Base-by-base conservation (phyloP, 805 yeast genomes). In the Hanseniaspora nectarophila region DNA sequence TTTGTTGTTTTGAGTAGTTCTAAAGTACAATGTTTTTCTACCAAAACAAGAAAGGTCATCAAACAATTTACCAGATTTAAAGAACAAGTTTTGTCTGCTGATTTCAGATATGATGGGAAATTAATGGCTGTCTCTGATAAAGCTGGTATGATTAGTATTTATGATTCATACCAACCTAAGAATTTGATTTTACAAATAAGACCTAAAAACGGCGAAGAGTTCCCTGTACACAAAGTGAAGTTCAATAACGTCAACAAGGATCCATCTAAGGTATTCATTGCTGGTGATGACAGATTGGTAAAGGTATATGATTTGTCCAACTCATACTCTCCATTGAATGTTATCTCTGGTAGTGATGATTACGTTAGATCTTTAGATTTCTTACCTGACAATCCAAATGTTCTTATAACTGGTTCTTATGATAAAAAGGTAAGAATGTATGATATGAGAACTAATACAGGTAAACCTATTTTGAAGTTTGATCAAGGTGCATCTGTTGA, bases 61-160 rank as follows among this genome's bases (percentile, higher is more conserved):
- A 86, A 86, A 68, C 88, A 95, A 0, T 85, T 88, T 58, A 72
- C 82, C 5, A 69, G 97, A 57, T 92, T 92, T 68, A 88, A 85
- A 63, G 97, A 90, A 61, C 81, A 89, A 0, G 98, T 88, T 0
- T 87, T 85, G 63, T 78, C 87, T 31, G 97, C 95, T 43, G 95
- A 88, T 64, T 90, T 81, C 66, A 76, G 97, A 61, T 76, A 76
- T 53, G 98, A 92, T 63, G 98, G 98, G 52, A 85, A 86, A 63
- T 74, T 92, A 43, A 66, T 92, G 28, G 94, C 84, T 20, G 97
- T 97, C 4, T 94, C 95, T 60, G 98, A 92, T 69, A 95, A 95
- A 13, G 79, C 92, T 3, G 98, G 98, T 18, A 65, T 86, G 53
- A 95, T 92, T 13, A 94, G 94, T 56, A 81, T 89, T 9, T 90